A percentile compares a stretch with the other conserved stretches of the same genome.
Conservation (phyloP, 768 basidiomycete genomes). For the Imleria badia region DNA sequence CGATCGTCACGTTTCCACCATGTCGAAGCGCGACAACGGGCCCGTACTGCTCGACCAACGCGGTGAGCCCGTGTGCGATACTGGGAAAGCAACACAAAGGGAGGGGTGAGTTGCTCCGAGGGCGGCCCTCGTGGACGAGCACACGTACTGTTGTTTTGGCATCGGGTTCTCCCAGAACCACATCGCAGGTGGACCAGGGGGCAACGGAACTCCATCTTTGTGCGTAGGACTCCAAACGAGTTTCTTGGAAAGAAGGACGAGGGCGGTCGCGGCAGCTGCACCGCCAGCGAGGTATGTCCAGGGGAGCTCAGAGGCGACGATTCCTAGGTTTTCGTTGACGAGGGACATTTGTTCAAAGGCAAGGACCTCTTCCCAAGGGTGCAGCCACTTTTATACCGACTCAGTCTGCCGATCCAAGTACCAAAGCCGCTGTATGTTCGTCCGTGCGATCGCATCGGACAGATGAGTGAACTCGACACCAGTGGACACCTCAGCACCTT, state of each 20-base stretch:
- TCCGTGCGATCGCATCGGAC: too few relatives aligned
- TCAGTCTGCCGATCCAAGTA: too few relatives aligned
- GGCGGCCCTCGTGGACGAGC: too few relatives aligned
- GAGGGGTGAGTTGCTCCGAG: background rate
- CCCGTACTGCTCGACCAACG: slow-evolving; percentile 55
- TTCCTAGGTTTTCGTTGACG: too few relatives aligned
- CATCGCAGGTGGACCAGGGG: slow-evolving; percentile 1
- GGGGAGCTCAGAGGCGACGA: background rate
- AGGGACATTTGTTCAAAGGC: too few relatives aligned
- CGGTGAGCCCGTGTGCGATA: slow-evolving; percentile 34
- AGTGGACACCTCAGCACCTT: too few relatives aligned
- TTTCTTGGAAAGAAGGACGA: background rate
- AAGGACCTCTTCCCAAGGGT: too few relatives aligned
- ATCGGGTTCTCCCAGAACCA: slow-evolving; percentile 3
- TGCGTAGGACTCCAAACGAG: background rate
- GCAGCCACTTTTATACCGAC: too few relatives aligned
- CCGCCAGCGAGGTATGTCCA: background rate
- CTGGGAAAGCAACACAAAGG: background rate
- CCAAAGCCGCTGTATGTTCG: too few relatives aligned
- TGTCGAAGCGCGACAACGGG: slow-evolving; percentile 53
- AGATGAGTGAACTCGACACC: too few relatives aligned
- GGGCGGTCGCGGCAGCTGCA: background rate
- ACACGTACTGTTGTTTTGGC: background rate
- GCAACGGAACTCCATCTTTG: background rate
- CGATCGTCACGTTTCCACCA: slow-evolving; percentile 30